A percentile compares a stretch with the other conserved stretches of the same genome.
These are phyloP conservation scores for Suhomyces faveliae DNA, from an alignment of 805 yeast species.

Conservation along the genomic window DNA sequence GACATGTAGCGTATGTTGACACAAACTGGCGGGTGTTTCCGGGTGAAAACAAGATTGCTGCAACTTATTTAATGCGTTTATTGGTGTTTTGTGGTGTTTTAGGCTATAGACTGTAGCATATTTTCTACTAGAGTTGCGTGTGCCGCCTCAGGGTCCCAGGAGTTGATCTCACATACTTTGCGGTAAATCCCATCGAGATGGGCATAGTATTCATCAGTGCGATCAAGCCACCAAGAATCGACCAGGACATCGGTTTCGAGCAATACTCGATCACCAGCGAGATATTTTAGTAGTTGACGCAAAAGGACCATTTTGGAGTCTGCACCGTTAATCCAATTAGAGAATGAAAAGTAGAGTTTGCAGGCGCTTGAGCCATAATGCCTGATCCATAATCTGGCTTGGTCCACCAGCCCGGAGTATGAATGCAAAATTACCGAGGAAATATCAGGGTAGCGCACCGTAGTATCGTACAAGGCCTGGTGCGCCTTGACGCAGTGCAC, in stretches of 20 bases:
- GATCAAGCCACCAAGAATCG: conserved; percentile 20
- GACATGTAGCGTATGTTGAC: too few relatives aligned
- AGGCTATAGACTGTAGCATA: conserved; percentile 2
- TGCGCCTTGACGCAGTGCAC: conserved; percentile 85
- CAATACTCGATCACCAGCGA: conserved; percentile 26
- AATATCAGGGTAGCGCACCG: conserved; percentile 21
- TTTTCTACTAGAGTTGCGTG: not conserved
- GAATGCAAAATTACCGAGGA: conserved; percentile 71
- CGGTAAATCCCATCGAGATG: conserved; percentile 22
- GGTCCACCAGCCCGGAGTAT: conserved; percentile 79
- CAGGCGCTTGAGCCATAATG: conserved; percentile 19
- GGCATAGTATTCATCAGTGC: conserved; percentile 17
- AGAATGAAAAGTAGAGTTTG: conserved; percentile 51
- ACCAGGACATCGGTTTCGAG: conserved; percentile 38
- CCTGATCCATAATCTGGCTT: conserved; percentile 49
- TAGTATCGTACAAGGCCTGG: conserved; percentile 52
- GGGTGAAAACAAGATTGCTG: not conserved
- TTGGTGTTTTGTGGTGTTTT: not conserved
- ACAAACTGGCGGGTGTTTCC: too few relatives aligned
- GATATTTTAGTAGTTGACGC: conserved; percentile 13
- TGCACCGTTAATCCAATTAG: conserved; percentile 47
- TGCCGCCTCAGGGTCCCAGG: conserved; percentile 9
- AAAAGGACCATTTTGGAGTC: conserved; percentile 25
- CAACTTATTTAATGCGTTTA: not conserved
- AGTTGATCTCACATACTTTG: conserved; percentile 13